Evolutionary conservation across 139 green algal genomes (phyloP).

Genomic region (Tetratostichococcus sp.): DNA sequence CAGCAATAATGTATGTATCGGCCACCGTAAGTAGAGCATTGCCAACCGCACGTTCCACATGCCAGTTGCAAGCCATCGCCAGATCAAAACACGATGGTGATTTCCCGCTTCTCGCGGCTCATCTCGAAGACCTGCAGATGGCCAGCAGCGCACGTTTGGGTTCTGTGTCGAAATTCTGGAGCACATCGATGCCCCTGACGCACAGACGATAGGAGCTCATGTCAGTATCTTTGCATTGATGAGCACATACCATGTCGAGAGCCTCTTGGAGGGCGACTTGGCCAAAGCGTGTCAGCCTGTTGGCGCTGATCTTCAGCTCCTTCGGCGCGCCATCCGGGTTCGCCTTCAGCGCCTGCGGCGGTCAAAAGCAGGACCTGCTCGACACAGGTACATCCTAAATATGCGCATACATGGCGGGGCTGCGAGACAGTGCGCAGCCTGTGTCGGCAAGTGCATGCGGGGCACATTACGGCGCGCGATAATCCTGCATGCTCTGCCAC

Average conservation of each 20-base stretch:
- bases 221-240: background rate
- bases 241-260: slow-evolving; percentile 86
- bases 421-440: too few species aligned
- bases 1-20: too few species aligned
- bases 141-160: too few species aligned
- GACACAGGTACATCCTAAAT: too few species aligned
- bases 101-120: background rate
- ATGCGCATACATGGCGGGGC: background rate
- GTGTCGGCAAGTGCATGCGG: background rate
- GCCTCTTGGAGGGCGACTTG: slow-evolving; percentile 91
- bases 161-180: too few species aligned
- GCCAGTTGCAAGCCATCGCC: background rate
- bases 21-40: background rate
- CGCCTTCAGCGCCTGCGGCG: slow-evolving; percentile 71
- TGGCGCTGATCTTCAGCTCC: slow-evolving; percentile 86
- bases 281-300: slow-evolving; percentile 94
- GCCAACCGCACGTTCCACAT: too few species aligned
- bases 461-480: too few species aligned
- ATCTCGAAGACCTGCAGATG: background rate
- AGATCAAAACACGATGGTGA: background rate
- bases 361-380: too few species aligned
- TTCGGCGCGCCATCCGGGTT: slow-evolving; percentile 76
- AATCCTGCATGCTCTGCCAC: too few species aligned
- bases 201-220: too few species aligned
- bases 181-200: too few species aligned